phyloP scores from a whole-genome alignment of 1,139 yeast genomes.

The Zhuliangozyma blackwelliae region DNA sequence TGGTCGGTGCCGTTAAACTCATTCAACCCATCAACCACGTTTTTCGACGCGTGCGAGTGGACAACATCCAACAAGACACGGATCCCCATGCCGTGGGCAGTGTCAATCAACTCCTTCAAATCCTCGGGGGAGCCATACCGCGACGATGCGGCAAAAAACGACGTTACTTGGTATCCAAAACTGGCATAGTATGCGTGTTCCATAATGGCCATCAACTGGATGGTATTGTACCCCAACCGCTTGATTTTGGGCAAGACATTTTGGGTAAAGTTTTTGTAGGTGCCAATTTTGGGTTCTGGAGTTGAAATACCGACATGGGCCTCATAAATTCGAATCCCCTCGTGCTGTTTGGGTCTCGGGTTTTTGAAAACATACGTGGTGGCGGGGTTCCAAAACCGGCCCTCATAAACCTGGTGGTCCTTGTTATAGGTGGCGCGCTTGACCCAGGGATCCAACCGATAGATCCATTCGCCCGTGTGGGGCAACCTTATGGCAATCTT shows the following conservation, averaged over 20 bases:
- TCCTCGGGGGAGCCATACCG: slow-evolving; percentile 95
- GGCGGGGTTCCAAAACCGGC: slow-evolving; percentile 76
- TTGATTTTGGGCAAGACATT: slow-evolving; percentile 81
- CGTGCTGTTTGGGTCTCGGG: slow-evolving; percentile 52
- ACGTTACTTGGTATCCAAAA: slow-evolving; percentile 93
- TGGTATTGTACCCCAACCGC: slow-evolving; percentile 83
- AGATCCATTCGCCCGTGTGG: slow-evolving; percentile 60
- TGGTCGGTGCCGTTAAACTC: slow-evolving; percentile 94
- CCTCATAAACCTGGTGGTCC: slow-evolving; percentile 55
- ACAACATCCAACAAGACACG: slow-evolving; percentile 87
- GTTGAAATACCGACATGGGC: slow-evolving; percentile 96
- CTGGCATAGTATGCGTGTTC: slow-evolving; percentile 98
- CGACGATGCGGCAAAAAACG: slow-evolving; percentile 85
- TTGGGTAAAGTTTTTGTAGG: slow-evolving; percentile 78
- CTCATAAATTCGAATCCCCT: slow-evolving; percentile 78
- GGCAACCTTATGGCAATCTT: slow-evolving; percentile 67
- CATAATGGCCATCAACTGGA: slow-evolving; percentile 97
- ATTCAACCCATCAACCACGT: slow-evolving; percentile 90
- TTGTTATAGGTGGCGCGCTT: slow-evolving; percentile 72
- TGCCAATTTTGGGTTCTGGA: slow-evolving; percentile 79
- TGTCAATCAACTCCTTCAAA: slow-evolving; percentile 81
- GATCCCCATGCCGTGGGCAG: slow-evolving; percentile 86
- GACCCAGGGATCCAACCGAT: slow-evolving; percentile 88
- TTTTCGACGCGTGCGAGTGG: slow-evolving; percentile 93
- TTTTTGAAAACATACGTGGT: slow-evolving; percentile 57